Conservation (phyloP, 371 early-diverging fungal genomes). For the Thermomucor indicae-seudaticae region DNA sequence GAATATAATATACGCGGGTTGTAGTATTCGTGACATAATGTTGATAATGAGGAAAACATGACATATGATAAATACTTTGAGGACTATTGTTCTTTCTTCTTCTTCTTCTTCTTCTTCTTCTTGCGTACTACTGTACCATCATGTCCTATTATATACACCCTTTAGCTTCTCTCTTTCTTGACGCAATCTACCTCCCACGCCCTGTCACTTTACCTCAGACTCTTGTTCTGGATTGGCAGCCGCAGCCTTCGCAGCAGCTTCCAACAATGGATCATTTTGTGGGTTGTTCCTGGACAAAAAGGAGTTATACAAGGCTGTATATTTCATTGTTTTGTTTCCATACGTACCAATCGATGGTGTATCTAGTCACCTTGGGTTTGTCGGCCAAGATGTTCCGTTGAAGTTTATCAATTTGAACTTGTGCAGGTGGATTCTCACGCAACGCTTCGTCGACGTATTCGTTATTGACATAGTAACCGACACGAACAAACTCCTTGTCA, state of each 20-base stretch:
- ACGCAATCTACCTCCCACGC: slow-evolving; percentile 1
- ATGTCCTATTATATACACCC: slow-evolving; percentile 19
- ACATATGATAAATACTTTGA: neutral
- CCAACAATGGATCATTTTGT: slow-evolving; percentile 18
- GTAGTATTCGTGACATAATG: too few species aligned
- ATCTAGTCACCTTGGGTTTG: slow-evolving; percentile 89
- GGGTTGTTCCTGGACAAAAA: slow-evolving; percentile 12
- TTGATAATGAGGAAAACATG: too few species aligned
- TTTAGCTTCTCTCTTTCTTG: neutral
- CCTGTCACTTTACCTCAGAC: slow-evolving; percentile 18
- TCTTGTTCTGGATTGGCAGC: too few species aligned
- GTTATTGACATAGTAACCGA: slow-evolving; percentile 96
- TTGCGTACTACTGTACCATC: slow-evolving; percentile 25
- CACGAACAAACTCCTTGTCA: slow-evolving; percentile 89
- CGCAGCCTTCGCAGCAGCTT: slow-evolving; percentile 4
- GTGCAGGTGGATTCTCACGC: slow-evolving; percentile 36
- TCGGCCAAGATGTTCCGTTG: slow-evolving; percentile 86
- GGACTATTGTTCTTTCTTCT: neutral
- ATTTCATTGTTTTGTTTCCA: neutral
- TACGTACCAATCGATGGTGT: slow-evolving; percentile 40
- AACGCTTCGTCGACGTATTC: slow-evolving; percentile 71
- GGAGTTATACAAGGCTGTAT: neutral
- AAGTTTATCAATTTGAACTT: slow-evolving; percentile 65
- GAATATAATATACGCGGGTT: too few species aligned
- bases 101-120: neutral